A percentile compares a stretch with the other conserved stretches of the same genome.
Evolutionary conservation across 257 asterid species (phyloP).

Genomic region (Forsythia viridissima): DNA sequence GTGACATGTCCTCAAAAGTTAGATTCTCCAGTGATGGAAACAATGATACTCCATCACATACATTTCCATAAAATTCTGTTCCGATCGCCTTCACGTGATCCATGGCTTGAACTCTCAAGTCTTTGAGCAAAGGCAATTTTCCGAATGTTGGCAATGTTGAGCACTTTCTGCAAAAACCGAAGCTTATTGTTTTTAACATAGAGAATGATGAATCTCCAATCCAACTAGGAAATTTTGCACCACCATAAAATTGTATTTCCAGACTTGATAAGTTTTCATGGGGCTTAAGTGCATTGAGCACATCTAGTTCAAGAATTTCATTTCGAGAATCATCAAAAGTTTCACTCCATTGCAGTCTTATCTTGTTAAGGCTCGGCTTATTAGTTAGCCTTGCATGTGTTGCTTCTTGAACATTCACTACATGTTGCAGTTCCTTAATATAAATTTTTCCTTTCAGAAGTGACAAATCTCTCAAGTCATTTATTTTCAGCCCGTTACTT

Average conservation of each 20-base stretch:
- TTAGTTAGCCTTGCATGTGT: constrained; percentile 21
- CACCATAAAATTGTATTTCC: constrained; percentile 13
- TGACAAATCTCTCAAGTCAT: constrained; percentile 18
- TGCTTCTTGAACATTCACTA: constrained; percentile 16
- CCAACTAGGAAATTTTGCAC: constrained; percentile 23
- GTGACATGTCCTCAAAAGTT: constrained; percentile 24
- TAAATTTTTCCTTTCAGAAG: constrained; percentile 13
- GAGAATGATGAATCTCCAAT: constrained; percentile 3
- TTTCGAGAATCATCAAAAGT: constrained; percentile 18
- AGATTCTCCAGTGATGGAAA: constrained; percentile 30
- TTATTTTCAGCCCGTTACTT: constrained; percentile 10
- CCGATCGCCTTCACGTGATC: constrained; percentile 1
- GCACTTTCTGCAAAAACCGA: constrained; percentile 19
- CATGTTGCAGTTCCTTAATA: constrained; percentile 17
- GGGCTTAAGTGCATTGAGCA: constrained; percentile 22
- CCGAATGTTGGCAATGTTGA: constrained; percentile 22
- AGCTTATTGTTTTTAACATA: constrained; percentile 2
- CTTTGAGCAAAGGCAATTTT: constrained; percentile 23
- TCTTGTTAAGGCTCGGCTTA: constrained; percentile 12
- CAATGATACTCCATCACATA: neutral
- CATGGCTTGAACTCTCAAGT: constrained; percentile 23
- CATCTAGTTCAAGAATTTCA: constrained; percentile 11
- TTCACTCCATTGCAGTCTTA: constrained; percentile 7
- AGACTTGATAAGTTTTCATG: constrained; percentile 12
- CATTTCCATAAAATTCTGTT: constrained; percentile 20